Evolutionary conservation across 2,329 filamentous ascomycete species (phyloP), one percentile per base, ranked within the genome.

Genomic region (Colletotrichum acutatum): DNA sequence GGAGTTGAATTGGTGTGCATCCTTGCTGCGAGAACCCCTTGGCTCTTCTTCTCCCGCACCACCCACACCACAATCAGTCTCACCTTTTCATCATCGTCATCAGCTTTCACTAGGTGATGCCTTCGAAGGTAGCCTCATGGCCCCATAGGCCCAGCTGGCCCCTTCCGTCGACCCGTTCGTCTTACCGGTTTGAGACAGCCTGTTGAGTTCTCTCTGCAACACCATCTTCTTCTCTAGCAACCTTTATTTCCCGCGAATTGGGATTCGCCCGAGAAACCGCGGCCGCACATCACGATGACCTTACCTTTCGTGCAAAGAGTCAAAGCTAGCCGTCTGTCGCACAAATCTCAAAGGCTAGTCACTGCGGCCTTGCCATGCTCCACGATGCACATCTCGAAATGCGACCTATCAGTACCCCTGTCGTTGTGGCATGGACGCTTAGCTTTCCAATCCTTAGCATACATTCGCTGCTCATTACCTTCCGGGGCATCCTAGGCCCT

Each of bases 251-350:
- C 22, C 60, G 28, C 70, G 49, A 72, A 72, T 72, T 72, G 70
- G 70, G 54, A 65, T 11, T 30, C 60, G 34, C 30, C 66, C 70
- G 66, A 24, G 60, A 56, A 65, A 60, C 70, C 70, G 66, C 70
- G 66, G 16, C 66, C 42, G 42, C 42, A 57, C 70, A 65, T 32
- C 66, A 24, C 46, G 24, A 59, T 32, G n/a, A 14, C 66, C 37
- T 30, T 59, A 32, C 66, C 60, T 16, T 16, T 54, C 70, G 52
- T 32, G 42, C 42, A 30, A 60, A 60, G 53, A 64, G 26, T 24
- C 19, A 37, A 26, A 53, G 54, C 24, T 52, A 66, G 54, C 30
- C 59, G 65, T 37, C 69, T 54, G 65, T 68, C 65, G 63, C 69
- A 68, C 42, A 72, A 22, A 64, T 30, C 56, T 57, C 42, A 42